Conservation (phyloP, 192 early-diverging fungal species). For the Paraglomus brasilianum region DNA sequence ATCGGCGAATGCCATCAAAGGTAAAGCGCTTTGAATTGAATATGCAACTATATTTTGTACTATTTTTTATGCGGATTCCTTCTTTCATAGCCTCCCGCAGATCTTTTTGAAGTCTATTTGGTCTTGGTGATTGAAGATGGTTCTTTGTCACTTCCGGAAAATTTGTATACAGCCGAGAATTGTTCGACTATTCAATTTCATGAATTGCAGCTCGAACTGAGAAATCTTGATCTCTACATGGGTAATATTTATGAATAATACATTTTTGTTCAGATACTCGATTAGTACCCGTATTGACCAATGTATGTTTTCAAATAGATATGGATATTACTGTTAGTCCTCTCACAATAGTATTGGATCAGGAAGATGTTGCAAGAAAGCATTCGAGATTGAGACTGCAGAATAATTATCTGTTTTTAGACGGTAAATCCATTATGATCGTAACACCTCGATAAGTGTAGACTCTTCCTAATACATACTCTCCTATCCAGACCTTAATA, state of each 20-base stretch:
- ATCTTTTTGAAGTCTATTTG: conserved; percentile 60
- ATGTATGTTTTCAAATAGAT: conserved; percentile 37
- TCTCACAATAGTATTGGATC: conserved; percentile 50
- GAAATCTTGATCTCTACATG: conserved; percentile 63
- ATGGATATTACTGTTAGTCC: conserved; percentile 59
- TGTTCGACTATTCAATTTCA: conserved; percentile 55
- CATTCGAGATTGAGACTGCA: conserved; percentile 37
- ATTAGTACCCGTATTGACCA: background rate
- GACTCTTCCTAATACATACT: background rate
- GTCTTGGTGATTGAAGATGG: conserved; percentile 46
- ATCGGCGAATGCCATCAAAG: conserved; percentile 26
- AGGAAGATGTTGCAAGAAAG: conserved; percentile 29
- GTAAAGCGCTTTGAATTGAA: background rate
- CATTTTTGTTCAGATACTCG: conserved; percentile 1
- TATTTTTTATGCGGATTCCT: conserved; percentile 19
- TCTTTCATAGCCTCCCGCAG: conserved; percentile 36
- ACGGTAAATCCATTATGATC: conserved; percentile 38
- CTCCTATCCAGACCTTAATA: conserved; percentile 43
- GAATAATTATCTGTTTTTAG: conserved; percentile 53
- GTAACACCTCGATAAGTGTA: background rate
- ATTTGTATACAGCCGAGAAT: conserved; percentile 55
- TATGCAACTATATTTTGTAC: conserved; percentile 11
- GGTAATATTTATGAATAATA: conserved; percentile 37
- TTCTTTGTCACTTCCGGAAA: conserved; percentile 53
- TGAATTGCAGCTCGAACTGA: conserved; percentile 64